Percentiles rank a stretch among this genome's conserved stretches.
phyloP scores from a whole-genome alignment of 495 filamentous ascomycete genomes.

The Letharia columbiana region DNA sequence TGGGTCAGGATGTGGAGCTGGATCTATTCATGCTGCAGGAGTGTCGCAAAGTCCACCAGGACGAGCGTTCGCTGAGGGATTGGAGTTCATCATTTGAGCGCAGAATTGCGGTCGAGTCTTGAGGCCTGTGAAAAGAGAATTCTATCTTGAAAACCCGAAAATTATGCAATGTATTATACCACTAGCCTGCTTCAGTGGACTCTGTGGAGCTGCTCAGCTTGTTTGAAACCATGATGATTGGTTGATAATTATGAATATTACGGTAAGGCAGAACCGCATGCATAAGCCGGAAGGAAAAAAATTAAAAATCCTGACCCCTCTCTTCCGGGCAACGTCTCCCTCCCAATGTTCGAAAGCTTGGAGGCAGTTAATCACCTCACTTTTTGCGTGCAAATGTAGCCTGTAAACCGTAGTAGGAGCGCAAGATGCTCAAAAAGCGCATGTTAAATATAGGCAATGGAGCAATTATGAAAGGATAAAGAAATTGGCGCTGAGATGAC shows the following conservation, averaged over 20 bases:
- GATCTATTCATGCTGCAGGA: neutral
- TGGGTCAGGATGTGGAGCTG: neutral
- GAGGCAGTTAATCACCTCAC: neutral
- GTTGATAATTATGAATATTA: neutral
- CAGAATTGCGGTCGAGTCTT: neutral
- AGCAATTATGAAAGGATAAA: neutral
- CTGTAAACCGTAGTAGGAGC: neutral
- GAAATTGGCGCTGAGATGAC: constrained; percentile 13
- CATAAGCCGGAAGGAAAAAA: neutral
- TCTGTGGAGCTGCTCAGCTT: neutral
- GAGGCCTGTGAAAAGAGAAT: neutral
- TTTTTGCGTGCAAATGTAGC: neutral
- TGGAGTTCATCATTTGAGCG: neutral
- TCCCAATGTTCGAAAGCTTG: neutral
- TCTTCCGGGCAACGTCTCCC: neutral
- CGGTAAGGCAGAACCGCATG: neutral
- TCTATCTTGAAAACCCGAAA: too few relatives aligned
- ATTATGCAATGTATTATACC: constrained; percentile 1
- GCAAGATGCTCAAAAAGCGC: neutral
- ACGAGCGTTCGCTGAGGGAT: neutral
- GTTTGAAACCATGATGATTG: constrained; percentile 3
- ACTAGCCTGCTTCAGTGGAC: neutral
- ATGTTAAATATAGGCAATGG: neutral
- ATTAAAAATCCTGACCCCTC: neutral
- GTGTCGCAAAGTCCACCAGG: neutral